Evolutionary conservation across 768 basidiomycete genomes (phyloP), one percentile per base, ranked within the genome.

Genomic region (Boletus subparvulus): DNA sequence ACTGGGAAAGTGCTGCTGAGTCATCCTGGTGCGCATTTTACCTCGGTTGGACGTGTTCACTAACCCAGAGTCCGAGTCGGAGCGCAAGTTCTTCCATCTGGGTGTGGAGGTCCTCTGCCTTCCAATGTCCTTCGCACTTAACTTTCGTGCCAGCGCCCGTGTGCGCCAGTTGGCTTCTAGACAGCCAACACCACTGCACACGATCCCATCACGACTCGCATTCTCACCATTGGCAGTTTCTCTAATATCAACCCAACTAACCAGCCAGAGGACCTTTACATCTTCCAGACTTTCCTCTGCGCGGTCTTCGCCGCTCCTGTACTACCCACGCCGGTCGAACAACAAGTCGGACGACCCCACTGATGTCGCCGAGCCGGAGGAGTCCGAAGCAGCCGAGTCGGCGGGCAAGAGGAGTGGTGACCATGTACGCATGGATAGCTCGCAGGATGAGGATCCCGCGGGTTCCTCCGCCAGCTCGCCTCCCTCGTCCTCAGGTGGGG

Each of bases 401-500:
- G 54, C 46, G 13, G 47, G 35, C 30, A 57, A 61, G 26, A 60
- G 58, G 48, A 55, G 44, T 28, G 55, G 56, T 26, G 62, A 66
- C n/a, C 48, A 61, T 46, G 65, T 52, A 2, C 53, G 61, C 28
- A 51, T 65, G 59, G 66, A 73, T 16, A 45, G 63, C 41, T 53
- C 73, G 42, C 62, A 71, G 46, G 74, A 73, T 21, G 73, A 75
- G 43, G 58, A 59, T 26, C 61, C 74, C 0, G 55, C 72, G 0
- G 69, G 74, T 5, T 71, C 74, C 6, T 73, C 75, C 5, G 56
- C 64, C 3, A 35, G 65, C 10, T 73, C 73, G 16, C 61, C 70
- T 1, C 71, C 76, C 7, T 66, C 75, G 12, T 74, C 82, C 13
- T 80, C 80, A 9, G 67, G 75, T 13, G 75, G 73, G 33, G 74